A percentile compares a stretch with the other conserved stretches of the same genome.
These are phyloP conservation scores for Eucalyptus marginata DNA, from an alignment of 345 rosid genomes.

Conservation along the genomic window DNA sequence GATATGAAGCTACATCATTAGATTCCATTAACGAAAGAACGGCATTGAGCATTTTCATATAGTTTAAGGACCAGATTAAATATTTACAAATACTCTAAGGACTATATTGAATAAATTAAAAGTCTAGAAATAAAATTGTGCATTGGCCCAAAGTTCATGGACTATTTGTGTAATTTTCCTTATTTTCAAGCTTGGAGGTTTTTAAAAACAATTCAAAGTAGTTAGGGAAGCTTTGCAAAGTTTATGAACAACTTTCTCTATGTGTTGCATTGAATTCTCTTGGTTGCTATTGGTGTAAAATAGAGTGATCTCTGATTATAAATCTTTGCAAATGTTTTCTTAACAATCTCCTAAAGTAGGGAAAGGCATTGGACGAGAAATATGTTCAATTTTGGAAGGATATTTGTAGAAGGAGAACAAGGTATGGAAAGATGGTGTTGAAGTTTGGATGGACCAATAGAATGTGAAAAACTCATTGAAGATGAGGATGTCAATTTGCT, in stretches of 20 bases:
- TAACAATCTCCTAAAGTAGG: background rate
- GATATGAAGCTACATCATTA: background rate
- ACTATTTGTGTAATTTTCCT: no score
- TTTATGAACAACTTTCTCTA: background rate
- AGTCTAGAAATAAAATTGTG: no score
- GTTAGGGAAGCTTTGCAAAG: background rate
- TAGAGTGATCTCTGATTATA: background rate
- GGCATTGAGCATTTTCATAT: accelerated
- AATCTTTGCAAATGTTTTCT: background rate
- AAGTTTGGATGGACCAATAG: background rate
- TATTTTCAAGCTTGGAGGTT: no score
- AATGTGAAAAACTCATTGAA: background rate
- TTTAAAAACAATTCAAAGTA: background rate
- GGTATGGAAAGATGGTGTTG: background rate
- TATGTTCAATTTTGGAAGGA: background rate
- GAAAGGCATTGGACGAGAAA: background rate
- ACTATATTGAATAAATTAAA: background rate
- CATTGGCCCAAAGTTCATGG: no score
- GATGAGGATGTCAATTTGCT: background rate
- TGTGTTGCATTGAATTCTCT: background rate
- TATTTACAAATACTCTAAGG: background rate
- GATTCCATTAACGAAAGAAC: background rate
- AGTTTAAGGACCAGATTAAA: accelerated
- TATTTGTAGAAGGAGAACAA: background rate
- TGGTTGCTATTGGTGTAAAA: background rate